These are phyloP conservation scores for Termitomyces sp. DNA, from an alignment of 768 basidiomycete species.

Conservation along the genomic window DNA sequence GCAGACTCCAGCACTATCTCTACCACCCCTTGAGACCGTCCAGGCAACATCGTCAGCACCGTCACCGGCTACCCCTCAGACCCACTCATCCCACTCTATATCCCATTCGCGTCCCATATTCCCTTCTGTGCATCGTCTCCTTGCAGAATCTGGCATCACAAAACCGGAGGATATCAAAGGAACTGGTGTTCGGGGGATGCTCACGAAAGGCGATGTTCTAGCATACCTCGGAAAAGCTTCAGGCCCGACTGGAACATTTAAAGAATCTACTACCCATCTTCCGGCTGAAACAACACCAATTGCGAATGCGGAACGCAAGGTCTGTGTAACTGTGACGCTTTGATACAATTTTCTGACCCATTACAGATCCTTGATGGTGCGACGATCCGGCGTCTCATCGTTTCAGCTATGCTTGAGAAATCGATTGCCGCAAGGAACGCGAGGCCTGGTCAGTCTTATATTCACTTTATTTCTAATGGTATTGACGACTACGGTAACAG, in stretches of 20 bases:
- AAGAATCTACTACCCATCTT: conserved; percentile 32
- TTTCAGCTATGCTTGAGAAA: conserved; percentile 53
- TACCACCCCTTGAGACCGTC: conserved; percentile 26
- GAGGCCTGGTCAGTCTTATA: conserved; percentile 32
- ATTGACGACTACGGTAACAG: conserved; percentile 25
- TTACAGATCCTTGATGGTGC: conserved; percentile 57
- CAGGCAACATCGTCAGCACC: conserved; percentile 23
- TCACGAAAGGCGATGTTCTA: conserved; percentile 95
- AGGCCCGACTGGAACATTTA: conserved; percentile 72
- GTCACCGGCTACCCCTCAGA: conserved; percentile 25
- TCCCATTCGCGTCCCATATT: conserved; percentile 73
- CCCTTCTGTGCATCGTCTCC: conserved; percentile 84
- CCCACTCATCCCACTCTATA: conserved; percentile 30
- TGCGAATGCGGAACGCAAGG: conserved; percentile 30
- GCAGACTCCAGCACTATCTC: conserved; percentile 22
- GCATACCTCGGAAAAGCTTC: conserved; percentile 82
- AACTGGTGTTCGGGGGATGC: conserved; percentile 88
- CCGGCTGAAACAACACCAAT: conserved; percentile 29
- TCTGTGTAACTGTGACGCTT: neutral
- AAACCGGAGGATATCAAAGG: conserved; percentile 73
- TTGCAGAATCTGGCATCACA: conserved; percentile 59
- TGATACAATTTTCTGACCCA: neutral
- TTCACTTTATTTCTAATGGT: neutral
- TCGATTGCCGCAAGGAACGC: conserved; percentile 47
- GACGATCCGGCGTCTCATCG: conserved; percentile 63